These are phyloP conservation scores for Daldinia loculata DNA, from an alignment of 495 filamentous ascomycete genomes.

Conservation along the genomic window DNA sequence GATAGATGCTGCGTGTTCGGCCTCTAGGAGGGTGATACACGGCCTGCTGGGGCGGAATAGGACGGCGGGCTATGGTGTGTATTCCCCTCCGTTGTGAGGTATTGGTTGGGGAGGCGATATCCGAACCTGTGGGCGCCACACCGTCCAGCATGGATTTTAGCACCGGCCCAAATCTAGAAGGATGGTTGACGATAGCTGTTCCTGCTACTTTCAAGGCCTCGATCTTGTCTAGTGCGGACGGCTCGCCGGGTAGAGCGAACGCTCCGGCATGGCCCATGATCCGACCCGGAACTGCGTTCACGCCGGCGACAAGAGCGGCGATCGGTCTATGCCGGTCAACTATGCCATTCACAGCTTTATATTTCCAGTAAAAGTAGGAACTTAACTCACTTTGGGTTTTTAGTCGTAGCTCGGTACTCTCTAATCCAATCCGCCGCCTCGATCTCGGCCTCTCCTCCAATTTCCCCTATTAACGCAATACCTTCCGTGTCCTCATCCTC, in stretches of 20 bases:
- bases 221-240: slow-evolving; percentile 70
- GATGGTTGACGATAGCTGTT: slow-evolving; percentile 80
- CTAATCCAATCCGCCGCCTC: slow-evolving; percentile 83
- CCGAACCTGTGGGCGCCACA: slow-evolving; percentile 15
- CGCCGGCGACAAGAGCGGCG: slow-evolving; percentile 77
- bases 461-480: slow-evolving; percentile 85
- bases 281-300: slow-evolving; percentile 69
- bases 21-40: neutral
- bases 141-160: slow-evolving; percentile 63
- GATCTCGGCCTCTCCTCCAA: slow-evolving; percentile 83
- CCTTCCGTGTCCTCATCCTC: slow-evolving; percentile 80
- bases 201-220: slow-evolving; percentile 73
- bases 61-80: slow-evolving; percentile 55
- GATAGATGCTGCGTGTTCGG: slow-evolving; percentile 66
- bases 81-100: slow-evolving; percentile 56
- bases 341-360: neutral
- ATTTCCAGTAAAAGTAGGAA: no score
- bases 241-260: slow-evolving; percentile 73
- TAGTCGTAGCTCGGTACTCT: slow-evolving; percentile 66
- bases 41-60: slow-evolving; percentile 2
- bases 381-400: slow-evolving; percentile 72
- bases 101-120: slow-evolving; percentile 26
- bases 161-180: slow-evolving; percentile 77
- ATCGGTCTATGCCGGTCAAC: slow-evolving; percentile 67
- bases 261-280: slow-evolving; percentile 93